Evolutionary conservation across 805 yeast genomes (phyloP).

Genomic region (Yamadazyma akitaensis): DNA sequence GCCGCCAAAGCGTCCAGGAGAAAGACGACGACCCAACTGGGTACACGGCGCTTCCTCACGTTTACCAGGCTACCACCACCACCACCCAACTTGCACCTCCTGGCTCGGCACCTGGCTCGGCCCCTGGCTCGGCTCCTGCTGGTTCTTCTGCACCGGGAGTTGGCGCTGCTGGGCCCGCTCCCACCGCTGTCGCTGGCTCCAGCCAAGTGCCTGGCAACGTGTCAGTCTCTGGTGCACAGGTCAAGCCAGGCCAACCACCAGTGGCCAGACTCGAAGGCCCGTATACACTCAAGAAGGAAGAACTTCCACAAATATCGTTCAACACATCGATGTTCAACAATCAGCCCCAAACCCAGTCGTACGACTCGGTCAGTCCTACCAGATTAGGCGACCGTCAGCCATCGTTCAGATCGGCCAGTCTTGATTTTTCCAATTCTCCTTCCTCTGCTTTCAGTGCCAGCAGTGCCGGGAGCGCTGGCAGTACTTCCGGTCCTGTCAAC

Average conservation of each 20-base stretch:
- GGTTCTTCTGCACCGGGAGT: too few relatives aligned
- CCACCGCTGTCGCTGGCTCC: too few relatives aligned
- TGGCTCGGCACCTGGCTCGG: too few relatives aligned
- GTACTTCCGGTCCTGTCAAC: background rate
- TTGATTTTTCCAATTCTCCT: constrained; percentile 19
- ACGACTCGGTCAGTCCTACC: constrained; percentile 7
- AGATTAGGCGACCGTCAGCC: constrained; percentile 2
- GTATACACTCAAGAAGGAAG: constrained; percentile 1
- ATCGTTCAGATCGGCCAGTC: constrained; percentile 23
- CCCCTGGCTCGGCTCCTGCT: too few relatives aligned
- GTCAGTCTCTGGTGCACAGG: too few relatives aligned
- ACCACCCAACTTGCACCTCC: background rate
- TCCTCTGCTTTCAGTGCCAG: constrained; percentile 10
- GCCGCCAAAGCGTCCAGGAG: constrained; percentile 40
- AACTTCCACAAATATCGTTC: constrained; percentile 33
- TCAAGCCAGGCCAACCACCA: background rate
- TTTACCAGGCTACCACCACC: background rate
- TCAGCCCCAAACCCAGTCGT: constrained; percentile 5
- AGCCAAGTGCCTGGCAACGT: too few relatives aligned
- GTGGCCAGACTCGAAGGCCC: constrained; percentile 2
- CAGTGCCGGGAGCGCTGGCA: background rate
- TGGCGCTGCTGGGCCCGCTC: too few relatives aligned
- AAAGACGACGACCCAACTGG: background rate
- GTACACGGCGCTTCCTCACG: background rate
- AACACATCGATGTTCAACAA: constrained; percentile 40